Conservation (phyloP, 106 monocot species). For the Posidonia australis region DNA sequence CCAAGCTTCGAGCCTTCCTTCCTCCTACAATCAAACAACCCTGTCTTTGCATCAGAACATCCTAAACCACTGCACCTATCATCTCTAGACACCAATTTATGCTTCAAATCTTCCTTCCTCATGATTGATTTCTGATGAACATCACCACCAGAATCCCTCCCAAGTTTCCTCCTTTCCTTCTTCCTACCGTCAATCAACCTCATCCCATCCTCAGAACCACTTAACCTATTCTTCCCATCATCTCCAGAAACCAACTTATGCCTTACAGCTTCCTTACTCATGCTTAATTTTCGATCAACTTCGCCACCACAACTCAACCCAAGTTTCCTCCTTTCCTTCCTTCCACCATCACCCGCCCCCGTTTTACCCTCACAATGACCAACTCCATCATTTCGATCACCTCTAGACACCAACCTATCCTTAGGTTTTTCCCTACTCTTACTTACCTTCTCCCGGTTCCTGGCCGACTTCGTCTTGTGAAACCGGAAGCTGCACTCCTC, state of each 20-base stretch:
- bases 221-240: not conserved
- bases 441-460: constrained; percentile 15
- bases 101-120: no score
- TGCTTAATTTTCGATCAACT: not conserved
- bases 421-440: no score
- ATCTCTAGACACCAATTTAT: no score
- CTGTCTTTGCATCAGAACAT: no score
- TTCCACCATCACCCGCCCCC: not conserved
- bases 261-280: not conserved
- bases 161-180: no score
- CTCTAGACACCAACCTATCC: not conserved
- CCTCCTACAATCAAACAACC: not conserved
- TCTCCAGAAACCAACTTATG: not conserved
- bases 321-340: not conserved
- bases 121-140: no score
- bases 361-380: not conserved
- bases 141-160: no score
- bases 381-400: not conserved
- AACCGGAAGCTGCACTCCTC: constrained; percentile 52
- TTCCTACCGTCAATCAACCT: no score
- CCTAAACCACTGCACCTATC: no score
- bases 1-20: not conserved
- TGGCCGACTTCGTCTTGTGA: constrained; percentile 20
- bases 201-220: not conserved
- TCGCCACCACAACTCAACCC: not conserved